Evolutionary conservation across 257 asterid genomes (phyloP).

Genomic region (Prunella vulgaris): DNA sequence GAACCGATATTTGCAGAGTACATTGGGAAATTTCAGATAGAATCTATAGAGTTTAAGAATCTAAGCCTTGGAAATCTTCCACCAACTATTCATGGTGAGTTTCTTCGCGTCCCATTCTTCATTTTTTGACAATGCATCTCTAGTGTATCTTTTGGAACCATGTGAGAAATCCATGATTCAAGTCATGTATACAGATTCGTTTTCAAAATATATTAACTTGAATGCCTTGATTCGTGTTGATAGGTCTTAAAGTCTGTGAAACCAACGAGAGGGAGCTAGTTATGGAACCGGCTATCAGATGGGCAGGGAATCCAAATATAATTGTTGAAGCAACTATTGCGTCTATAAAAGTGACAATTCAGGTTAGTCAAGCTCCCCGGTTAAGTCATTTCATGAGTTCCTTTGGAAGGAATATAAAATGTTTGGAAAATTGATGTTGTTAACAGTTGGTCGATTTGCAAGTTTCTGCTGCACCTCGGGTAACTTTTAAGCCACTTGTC

Average conservation of each 20-base stretch:
- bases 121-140: neutral
- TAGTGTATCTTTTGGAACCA: neutral
- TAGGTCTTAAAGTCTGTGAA: conserved; percentile 77
- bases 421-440: conserved; percentile 12
- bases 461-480: conserved; percentile 57
- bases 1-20: conserved; percentile 71
- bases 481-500: conserved; percentile 72
- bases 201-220: neutral
- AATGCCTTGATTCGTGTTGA: conserved; percentile 9
- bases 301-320: conserved; percentile 91
- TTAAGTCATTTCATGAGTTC: neutral
- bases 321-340: conserved; percentile 42
- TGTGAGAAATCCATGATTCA: neutral
- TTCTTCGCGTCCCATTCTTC: conserved; percentile 1
- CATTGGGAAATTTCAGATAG: conserved; percentile 59
- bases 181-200: neutral
- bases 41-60: conserved; percentile 62
- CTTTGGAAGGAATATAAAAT: neutral
- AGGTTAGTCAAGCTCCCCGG: conserved; percentile 42
- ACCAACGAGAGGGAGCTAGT: conserved; percentile 85
- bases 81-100: conserved; percentile 74
- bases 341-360: conserved; percentile 43
- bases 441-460: conserved; percentile 77
- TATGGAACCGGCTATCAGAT: conserved; percentile 70
- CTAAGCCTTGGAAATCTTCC: conserved; percentile 75